A percentile compares a stretch with the other conserved stretches of the same genome.
Conservation (phyloP, 2,329 filamentous ascomycete species). For the Drechslerella dactyloides region DNA sequence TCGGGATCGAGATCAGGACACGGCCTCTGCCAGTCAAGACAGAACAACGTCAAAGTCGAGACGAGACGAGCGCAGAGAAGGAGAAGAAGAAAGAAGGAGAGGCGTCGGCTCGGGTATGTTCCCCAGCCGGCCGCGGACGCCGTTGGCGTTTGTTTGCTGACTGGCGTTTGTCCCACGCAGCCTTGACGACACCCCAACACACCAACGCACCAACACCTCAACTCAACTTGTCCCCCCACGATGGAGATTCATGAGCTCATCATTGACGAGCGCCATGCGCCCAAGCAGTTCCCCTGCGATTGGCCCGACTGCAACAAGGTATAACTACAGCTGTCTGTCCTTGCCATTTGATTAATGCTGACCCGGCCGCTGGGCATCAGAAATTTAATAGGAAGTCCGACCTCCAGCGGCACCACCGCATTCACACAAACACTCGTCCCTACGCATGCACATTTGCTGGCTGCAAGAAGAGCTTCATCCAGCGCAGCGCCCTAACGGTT, state of each 20-base stretch:
- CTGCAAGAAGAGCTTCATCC: slow-evolving; percentile 74
- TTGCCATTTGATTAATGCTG: slow-evolving; percentile 1
- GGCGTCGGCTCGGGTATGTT: not conserved
- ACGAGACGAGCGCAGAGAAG: not conserved
- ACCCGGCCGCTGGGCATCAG: slow-evolving; percentile 58
- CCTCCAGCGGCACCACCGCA: slow-evolving; percentile 72
- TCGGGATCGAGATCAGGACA: not conserved
- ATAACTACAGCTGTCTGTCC: slow-evolving; percentile 4
- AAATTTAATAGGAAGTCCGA: slow-evolving; percentile 77
- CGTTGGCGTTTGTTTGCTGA: not conserved
- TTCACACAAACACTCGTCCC: slow-evolving; percentile 74
- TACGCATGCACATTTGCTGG: slow-evolving; percentile 68
- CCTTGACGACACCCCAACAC: slow-evolving; percentile 18
- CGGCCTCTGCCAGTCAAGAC: too few species aligned
- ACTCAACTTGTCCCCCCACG: slow-evolving; percentile 4
- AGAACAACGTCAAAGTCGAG: not conserved
- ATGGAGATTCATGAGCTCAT: slow-evolving; percentile 56
- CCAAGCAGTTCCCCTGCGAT: slow-evolving; percentile 55
- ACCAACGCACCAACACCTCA: slow-evolving; percentile 36
- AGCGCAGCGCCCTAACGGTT: slow-evolving; percentile 72
- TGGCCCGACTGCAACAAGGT: slow-evolving; percentile 55
- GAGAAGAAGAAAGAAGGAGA: not conserved
- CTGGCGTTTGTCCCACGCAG: not conserved
- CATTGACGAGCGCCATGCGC: slow-evolving; percentile 55
- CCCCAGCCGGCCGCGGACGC: too few species aligned